phyloP scores from a whole-genome alignment of 768 basidiomycete genomes.

The Leccinum subgranulosum region DNA sequence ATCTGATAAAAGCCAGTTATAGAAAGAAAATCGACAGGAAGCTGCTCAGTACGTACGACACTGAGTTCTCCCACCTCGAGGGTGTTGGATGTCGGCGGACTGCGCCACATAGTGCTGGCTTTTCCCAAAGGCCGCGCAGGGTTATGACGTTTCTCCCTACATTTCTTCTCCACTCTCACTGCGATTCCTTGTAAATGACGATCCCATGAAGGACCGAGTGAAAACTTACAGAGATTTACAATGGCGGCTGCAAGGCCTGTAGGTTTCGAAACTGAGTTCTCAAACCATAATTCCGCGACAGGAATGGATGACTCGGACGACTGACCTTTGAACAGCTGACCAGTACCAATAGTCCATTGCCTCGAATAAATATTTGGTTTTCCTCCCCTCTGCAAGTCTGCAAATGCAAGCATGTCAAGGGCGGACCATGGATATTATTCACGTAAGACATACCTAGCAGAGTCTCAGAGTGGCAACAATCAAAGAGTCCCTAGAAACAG shows the following conservation, averaged over 20 bases:
- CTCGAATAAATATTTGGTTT: constrained; percentile 16
- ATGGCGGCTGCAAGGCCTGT: constrained; percentile 11
- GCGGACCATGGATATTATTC: background rate
- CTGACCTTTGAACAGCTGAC: constrained; percentile 15
- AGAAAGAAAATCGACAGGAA: background rate
- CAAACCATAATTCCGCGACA: background rate
- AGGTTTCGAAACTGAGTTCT: background rate
- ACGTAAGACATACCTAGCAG: constrained; percentile 18
- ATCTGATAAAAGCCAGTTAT: constrained; percentile 10
- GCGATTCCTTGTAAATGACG: background rate
- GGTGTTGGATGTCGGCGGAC: constrained; percentile 5
- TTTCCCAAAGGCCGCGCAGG: background rate
- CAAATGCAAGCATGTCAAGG: background rate
- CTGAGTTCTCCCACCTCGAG: constrained; percentile 13
- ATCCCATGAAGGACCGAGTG: too few relatives aligned
- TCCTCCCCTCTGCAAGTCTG: constrained; percentile 17
- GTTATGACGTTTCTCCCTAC: background rate
- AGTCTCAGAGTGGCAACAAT: constrained; percentile 30
- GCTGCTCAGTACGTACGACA: constrained; percentile 13
- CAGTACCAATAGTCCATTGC: constrained; percentile 12
- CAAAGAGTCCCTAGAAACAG: constrained; percentile 23
- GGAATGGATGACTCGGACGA: background rate
- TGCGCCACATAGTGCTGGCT: constrained; percentile 2
- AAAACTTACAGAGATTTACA: constrained; percentile 8
- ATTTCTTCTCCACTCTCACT: constrained; percentile 13